phyloP scores from a whole-genome alignment of 73 alveolate genomes.

The Loxodes magnus region DNA sequence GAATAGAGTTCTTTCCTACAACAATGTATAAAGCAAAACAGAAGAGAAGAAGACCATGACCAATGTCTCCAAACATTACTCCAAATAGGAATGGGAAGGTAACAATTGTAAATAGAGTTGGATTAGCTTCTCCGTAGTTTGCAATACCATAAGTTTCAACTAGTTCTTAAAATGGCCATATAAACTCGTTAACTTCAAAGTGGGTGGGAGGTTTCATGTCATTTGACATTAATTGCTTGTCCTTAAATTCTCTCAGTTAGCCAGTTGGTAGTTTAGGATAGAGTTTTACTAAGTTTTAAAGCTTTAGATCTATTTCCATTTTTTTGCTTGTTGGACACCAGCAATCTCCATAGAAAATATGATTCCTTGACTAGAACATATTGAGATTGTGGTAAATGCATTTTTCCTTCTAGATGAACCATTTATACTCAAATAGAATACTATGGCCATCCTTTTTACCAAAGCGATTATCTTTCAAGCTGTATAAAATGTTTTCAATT shows the following conservation, averaged over 20 bases:
- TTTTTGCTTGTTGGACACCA: conserved; percentile 66
- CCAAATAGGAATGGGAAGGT: conserved; percentile 97
- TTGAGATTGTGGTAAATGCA: conserved; percentile 42
- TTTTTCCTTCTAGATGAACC: conserved; percentile 57
- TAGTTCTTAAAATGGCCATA: conserved; percentile 80
- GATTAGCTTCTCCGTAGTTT: conserved; percentile 92
- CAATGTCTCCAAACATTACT: conserved; percentile 98
- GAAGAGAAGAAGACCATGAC: conserved; percentile 85
- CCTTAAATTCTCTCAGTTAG: conserved; percentile 60
- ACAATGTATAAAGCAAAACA: conserved; percentile 51
- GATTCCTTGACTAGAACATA: conserved; percentile 26
- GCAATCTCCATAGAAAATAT: conserved; percentile 48
- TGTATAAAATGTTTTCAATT: conserved; percentile 29
- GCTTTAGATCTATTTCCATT: conserved; percentile 26
- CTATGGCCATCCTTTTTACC: conserved; percentile 22
- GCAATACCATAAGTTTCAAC: conserved; percentile 96
- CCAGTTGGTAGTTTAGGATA: conserved; percentile 36
- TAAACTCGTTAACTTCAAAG: conserved; percentile 88
- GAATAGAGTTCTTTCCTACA: conserved; percentile 40
- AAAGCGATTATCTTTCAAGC: conserved; percentile 24
- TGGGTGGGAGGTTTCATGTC: conserved; percentile 73
- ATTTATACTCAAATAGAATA: conserved; percentile 46
- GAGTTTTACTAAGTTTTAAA: conserved; percentile 23
- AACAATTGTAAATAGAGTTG: conserved; percentile 83
- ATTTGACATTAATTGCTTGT: conserved; percentile 42